phyloP scores from a whole-genome alignment of 345 rosid species.

The Combretum micranthum region DNA sequence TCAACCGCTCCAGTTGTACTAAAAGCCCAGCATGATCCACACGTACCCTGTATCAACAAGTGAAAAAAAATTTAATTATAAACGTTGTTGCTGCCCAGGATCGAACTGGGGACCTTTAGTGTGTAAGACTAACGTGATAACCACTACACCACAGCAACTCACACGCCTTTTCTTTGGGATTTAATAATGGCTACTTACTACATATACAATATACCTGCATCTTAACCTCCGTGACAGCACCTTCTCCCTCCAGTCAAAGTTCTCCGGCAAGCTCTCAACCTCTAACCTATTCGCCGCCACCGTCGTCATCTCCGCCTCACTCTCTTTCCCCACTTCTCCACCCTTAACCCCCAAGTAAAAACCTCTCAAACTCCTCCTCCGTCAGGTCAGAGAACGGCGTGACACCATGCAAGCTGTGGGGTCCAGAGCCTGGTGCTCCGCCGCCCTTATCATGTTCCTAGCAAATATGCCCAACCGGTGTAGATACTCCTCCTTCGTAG shows the following conservation, averaged over 20 bases:
- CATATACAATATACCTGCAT: conserved; percentile 38
- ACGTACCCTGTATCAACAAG: conserved; percentile 44
- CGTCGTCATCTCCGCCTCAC: neutral
- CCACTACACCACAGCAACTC: conserved; percentile 5
- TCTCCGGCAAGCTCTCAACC: conserved; percentile 50
- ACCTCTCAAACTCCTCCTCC: conserved; percentile 60
- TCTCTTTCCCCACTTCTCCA: conserved; percentile 3
- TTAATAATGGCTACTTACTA: neutral
- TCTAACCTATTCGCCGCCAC: conserved; percentile 16
- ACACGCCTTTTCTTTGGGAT: neutral
- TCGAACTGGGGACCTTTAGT: conserved; percentile 43
- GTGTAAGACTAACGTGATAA: conserved; percentile 14
- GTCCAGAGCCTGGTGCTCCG: conserved; percentile 69
- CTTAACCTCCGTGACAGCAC: conserved; percentile 86
- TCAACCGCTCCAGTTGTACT: conserved; percentile 85
- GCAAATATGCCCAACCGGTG: conserved; percentile 68
- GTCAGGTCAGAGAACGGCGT: conserved; percentile 76
- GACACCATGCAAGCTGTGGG: conserved; percentile 76
- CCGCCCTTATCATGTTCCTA: conserved; percentile 60
- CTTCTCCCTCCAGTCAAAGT: conserved; percentile 88
- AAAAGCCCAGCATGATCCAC: conserved; percentile 98
- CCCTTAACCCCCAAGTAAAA: conserved; percentile 49
- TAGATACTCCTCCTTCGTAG: conserved; percentile 53
- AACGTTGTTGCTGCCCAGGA: conserved; percentile 45
- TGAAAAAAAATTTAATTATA: neutral